These are phyloP conservation scores for Cynanchum wilfordii DNA, from an alignment of 257 asterid species.

Conservation along the genomic window DNA sequence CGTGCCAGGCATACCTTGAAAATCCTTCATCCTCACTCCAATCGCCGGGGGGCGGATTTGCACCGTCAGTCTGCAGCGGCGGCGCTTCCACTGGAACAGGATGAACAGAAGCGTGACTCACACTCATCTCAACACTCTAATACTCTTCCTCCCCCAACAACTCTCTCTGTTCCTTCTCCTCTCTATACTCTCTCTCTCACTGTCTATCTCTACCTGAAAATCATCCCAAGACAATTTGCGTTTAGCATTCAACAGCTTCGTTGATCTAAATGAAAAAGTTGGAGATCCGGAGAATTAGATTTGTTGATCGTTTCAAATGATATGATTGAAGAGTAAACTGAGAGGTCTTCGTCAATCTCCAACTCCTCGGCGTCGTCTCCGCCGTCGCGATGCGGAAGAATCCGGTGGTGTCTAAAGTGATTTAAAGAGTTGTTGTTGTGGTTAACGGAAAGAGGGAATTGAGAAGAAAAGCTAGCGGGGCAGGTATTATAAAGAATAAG, in stretches of 20 bases:
- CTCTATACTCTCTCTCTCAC: neutral
- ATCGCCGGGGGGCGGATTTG: conserved; percentile 38
- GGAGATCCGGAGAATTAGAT: neutral
- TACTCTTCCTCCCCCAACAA: neutral
- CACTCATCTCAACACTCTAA: conserved; percentile 43
- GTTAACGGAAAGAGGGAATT: neutral
- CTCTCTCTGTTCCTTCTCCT: neutral
- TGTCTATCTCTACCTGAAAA: neutral
- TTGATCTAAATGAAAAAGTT: neutral
- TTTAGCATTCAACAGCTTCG: neutral
- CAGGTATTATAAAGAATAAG: neutral
- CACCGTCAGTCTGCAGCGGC: conserved; percentile 85
- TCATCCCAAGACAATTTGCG: neutral
- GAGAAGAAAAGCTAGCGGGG: neutral
- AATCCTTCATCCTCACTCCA: conserved; percentile 84
- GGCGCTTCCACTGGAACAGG: conserved; percentile 97
- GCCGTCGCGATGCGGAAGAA: conserved; percentile 2
- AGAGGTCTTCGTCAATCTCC: neutral
- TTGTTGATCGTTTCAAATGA: neutral
- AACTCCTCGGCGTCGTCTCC: neutral
- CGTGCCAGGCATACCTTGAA: conserved; percentile 98
- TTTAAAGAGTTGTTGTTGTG: neutral
- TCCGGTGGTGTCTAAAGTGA: neutral
- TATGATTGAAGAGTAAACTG: neutral
- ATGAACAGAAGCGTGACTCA: conserved; percentile 85